Evolutionary conservation across 1,139 yeast genomes (phyloP), one percentile per base, ranked within the genome.

Genomic region (Blastobotrys raffinosifermentans): DNA sequence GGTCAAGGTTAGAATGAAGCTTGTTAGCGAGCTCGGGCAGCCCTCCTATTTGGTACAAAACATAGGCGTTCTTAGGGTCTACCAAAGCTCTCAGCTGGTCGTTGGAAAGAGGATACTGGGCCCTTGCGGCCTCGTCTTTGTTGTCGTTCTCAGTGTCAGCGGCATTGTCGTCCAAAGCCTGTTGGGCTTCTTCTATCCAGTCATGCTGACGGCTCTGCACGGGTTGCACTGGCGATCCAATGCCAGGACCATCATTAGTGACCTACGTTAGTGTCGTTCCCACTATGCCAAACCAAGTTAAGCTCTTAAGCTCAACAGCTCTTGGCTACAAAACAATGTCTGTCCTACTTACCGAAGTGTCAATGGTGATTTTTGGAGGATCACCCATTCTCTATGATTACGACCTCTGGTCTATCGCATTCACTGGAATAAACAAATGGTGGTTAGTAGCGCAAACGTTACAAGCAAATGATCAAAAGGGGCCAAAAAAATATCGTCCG

Each of bases 21-120:
- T 53, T 51, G 8, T 35, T 32, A 6, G 54, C 57, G 6, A 66
- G 52, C 8, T 55, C 56, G 2, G 45, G 48, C 15, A 58, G 45
- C 4, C 65, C 65, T 8, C 57, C 57, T 32, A 53, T 41, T 26
- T 45, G 42, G 6, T 40, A 44, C 30, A 67, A 47, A 10, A 64
- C 55, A 35, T 54, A 57, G 4, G 65, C 57, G 35, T 63, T 60
- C 37, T 64, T 64, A n/a, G 68, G 67, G 39, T 66, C 72, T 11
- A 61, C 51, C 25, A 67, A 54, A 5, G 58, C 47, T 29, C 50
- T 49, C 22, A 67, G 56, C 43, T 66, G 67, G 26, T 47, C 53
- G 3, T 58, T 55, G 4, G 57, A 49, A 18, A 57, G 39, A 16
- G 51, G 34, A 39, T 34, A 50, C 4, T 19, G n/a, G n/a, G n/a